Evolutionary conservation across 2,329 filamentous ascomycete species (phyloP).

Genomic region (Pestalotiopsis sp.): DNA sequence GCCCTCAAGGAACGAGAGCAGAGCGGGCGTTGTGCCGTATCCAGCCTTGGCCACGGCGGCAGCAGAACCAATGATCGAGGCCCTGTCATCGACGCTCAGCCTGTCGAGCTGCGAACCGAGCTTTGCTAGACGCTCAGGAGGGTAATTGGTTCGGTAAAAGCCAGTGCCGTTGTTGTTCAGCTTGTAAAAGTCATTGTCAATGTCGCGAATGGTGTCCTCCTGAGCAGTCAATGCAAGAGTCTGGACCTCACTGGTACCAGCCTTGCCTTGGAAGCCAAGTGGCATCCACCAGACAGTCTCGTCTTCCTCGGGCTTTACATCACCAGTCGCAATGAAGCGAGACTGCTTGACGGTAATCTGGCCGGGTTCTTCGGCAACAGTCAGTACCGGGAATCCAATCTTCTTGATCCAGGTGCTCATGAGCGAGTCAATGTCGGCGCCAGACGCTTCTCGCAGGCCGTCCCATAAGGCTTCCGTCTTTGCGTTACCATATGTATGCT

Average conservation of each 20-base stretch:
- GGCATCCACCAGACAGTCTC: constrained; percentile 96
- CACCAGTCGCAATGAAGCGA: constrained; percentile 89
- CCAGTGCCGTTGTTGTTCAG: constrained; percentile 88
- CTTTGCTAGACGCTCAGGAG: constrained; percentile 78
- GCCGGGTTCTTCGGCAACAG: constrained; percentile 79
- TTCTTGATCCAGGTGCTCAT: constrained; percentile 97
- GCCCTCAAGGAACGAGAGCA: constrained; percentile 84
- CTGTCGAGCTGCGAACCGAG: constrained; percentile 77
- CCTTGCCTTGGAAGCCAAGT: constrained; percentile 79
- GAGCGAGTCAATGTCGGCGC: constrained; percentile 80
- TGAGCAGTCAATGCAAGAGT: constrained; percentile 74
- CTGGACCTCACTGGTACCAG: constrained; percentile 63
- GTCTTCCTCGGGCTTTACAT: constrained; percentile 89
- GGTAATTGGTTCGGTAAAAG: constrained; percentile 92
- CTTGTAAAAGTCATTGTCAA: constrained; percentile 87
- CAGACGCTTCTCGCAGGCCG: constrained; percentile 84
- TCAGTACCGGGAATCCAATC: constrained; percentile 92
- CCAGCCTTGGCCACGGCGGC: constrained; percentile 88
- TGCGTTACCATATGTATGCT: constrained; percentile 86
- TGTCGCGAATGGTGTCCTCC: constrained; percentile 73
- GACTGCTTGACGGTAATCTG: constrained; percentile 83
- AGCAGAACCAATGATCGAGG: constrained; percentile 87
- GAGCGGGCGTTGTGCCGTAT: constrained; percentile 77
- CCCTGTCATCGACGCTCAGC: constrained; percentile 86
- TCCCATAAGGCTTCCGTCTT: constrained; percentile 91